Base-by-base conservation (phyloP, 2,329 filamentous ascomycete genomes). In the Lojkania enalia region DNA sequence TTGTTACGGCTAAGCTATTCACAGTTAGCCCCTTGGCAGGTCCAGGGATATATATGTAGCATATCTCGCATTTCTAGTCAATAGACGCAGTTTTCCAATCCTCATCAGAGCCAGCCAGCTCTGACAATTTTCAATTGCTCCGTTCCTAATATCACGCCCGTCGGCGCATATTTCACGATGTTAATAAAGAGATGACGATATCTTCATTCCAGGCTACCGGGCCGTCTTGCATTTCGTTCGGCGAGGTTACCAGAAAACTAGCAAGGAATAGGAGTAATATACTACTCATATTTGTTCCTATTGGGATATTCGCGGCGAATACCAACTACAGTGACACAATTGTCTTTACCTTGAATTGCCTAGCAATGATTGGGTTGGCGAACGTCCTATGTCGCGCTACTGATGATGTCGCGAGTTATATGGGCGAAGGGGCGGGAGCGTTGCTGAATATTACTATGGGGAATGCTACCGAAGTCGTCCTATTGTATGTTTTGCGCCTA, bases 401-500 rank as follows among this genome's bases (percentile, higher is more conserved):
- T 3, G 48, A 95, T 94, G 60, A 80, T 94, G 50, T 90, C 88
- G 49, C 95, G 94, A 58, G 83, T 94, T 49, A 89, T 88, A 0
- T 77, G 95, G 31, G 90, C 88, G 5, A 87, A 85, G n/a, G 47
- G 3, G 40, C 44, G 5, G 51, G 53, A 12, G 53, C 51, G 4
- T 31, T 56, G 14, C 32, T 49, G 5, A 56, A 56, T 30, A 42
- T 54, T 2, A 83, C 95, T 73, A 76, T 96, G 23, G 85, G 86
- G 53, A 94, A 87, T 62, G 86, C 87, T 1, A 95, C 90, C 0
- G 90, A 96, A 68, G 88, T 95, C 67, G 86, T 95, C 53, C 86
- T 90, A 4, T 71, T 90, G 44, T 79, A 83, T 44, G 68, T 67
- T 38, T 74, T 95, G 19, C 77, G n/a, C n/a, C n/a, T n/a, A n/a